A percentile compares a stretch with the other conserved stretches of the same genome.
phyloP scores from a whole-genome alignment of 208 protist species.

The Angomonas ambiguus region DNA sequence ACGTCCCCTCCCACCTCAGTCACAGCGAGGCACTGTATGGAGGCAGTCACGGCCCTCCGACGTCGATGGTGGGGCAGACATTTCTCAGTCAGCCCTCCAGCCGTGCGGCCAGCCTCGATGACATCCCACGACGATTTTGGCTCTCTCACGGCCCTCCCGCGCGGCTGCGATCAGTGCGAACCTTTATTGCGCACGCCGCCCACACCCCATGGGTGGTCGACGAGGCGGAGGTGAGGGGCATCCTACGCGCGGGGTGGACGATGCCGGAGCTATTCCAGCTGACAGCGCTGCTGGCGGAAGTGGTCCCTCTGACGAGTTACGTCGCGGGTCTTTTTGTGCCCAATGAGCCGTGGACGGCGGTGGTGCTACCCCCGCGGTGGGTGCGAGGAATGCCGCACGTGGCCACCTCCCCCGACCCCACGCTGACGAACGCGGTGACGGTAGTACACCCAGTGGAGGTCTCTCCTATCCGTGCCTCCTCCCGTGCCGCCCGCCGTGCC shows the following conservation, averaged over 20 bases:
- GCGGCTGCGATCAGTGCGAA: conserved; percentile 49
- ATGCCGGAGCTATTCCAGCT: conserved; percentile 79
- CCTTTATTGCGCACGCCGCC: conserved; percentile 66
- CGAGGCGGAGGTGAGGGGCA: conserved; percentile 34
- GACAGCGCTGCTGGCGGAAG: conserved; percentile 56
- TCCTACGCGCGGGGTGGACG: conserved; percentile 57
- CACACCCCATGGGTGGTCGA: conserved; percentile 75
- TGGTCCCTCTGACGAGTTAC: conserved; percentile 67
- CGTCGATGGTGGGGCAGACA: background rate
- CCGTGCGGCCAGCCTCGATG: background rate
- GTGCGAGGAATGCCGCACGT: conserved; percentile 25
- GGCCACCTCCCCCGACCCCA: conserved; percentile 5
- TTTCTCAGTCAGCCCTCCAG: conserved; percentile 1
- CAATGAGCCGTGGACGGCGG: conserved; percentile 56
- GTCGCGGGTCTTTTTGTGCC: conserved; percentile 75
- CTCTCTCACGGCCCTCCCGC: conserved; percentile 53
- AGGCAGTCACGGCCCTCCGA: background rate
- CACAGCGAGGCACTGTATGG: background rate
- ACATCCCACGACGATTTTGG: conserved; percentile 31
- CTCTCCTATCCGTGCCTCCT: background rate
- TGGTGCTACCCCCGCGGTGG: conserved; percentile 47
- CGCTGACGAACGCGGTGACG: background rate
- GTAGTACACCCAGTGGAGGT: background rate
- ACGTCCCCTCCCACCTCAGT: background rate
- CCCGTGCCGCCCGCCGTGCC: background rate